A percentile compares a stretch with the other conserved stretches of the same genome.
phyloP scores from a whole-genome alignment of 768 basidiomycete species.

The Mrakia gelida region DNA sequence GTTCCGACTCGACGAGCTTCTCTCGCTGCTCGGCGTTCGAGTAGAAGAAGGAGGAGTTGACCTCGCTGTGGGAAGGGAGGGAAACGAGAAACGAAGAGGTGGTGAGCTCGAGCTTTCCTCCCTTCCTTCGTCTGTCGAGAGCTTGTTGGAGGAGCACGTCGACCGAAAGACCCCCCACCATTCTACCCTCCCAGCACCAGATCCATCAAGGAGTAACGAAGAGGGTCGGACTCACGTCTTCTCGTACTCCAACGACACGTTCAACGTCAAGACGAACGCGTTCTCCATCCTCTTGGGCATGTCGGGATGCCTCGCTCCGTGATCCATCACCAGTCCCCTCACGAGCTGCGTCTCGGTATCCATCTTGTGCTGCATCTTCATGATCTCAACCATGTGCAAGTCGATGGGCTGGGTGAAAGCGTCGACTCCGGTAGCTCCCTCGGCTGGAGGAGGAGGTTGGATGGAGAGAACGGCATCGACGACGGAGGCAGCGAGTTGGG shows the following conservation, averaged over 20 bases:
- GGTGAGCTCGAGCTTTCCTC: background rate
- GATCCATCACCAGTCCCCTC: conserved; percentile 92
- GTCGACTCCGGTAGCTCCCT: conserved; percentile 56
- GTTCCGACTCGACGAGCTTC: conserved; percentile 95
- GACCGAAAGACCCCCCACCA: too few relatives aligned
- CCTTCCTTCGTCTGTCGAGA: too few relatives aligned
- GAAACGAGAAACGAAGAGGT: background rate
- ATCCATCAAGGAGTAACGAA: background rate
- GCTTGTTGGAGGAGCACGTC: too few relatives aligned
- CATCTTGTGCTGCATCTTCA: conserved; percentile 99
- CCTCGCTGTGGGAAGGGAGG: conserved; percentile 60
- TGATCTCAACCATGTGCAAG: conserved; percentile 98
- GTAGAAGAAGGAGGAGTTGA: conserved; percentile 99
- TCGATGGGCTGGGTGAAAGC: conserved; percentile 86
- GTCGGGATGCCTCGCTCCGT: conserved; percentile 90
- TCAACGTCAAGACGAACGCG: conserved; percentile 87
- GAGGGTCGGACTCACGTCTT: conserved; percentile 73
- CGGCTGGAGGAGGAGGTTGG: conserved; percentile 55
- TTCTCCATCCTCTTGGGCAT: conserved; percentile 99
- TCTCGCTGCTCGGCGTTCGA: conserved; percentile 97
- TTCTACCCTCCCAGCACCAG: too few relatives aligned
- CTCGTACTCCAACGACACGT: conserved; percentile 97
- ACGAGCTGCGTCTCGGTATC: conserved; percentile 95
- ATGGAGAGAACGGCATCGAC: conserved; percentile 94
- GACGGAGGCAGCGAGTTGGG: conserved; percentile 81